Percentiles rank a stretch among this genome's conserved stretches.
Conservation (phyloP, 495 filamentous ascomycete species). For the Thermochaetoides thermophila region DNA sequence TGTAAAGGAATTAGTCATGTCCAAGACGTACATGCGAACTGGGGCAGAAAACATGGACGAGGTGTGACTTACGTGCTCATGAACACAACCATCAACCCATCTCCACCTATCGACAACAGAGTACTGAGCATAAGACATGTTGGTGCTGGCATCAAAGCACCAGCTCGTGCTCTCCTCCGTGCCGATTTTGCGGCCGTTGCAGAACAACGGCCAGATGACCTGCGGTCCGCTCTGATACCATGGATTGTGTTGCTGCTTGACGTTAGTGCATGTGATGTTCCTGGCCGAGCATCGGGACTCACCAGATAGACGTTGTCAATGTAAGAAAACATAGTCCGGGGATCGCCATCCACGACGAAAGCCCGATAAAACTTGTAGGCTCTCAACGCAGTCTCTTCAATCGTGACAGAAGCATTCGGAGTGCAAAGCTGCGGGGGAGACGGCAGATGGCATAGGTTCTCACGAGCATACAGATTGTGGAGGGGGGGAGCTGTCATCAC, state of each 20-base stretch:
- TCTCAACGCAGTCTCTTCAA: conserved; percentile 29
- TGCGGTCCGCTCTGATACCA: conserved; percentile 26
- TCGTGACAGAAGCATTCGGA: conserved; percentile 22
- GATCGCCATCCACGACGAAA: conserved; percentile 32
- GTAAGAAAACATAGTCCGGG: conserved; percentile 32
- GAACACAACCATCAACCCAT: conserved; percentile 33
- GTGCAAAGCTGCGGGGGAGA: conserved; percentile 27
- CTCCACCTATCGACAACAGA: conserved; percentile 29
- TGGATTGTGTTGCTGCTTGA: conserved; percentile 29
- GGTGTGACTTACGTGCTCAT: conserved; percentile 28
- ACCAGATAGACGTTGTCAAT: conserved; percentile 19
- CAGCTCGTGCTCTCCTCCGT: conserved; percentile 24
- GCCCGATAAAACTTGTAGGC: conserved; percentile 36
- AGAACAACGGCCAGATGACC: conserved; percentile 30
- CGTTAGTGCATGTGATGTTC: not conserved
- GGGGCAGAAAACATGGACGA: not conserved
- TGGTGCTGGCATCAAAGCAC: conserved; percentile 32
- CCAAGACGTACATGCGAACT: not conserved
- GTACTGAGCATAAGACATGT: conserved; percentile 34
- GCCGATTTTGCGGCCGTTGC: conserved; percentile 25
- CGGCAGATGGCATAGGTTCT: conserved; percentile 28
- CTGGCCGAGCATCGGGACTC: not conserved
- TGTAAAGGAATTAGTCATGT: conserved; percentile 6
- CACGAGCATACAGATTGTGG: conserved; percentile 14
- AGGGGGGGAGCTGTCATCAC: conserved; percentile 5